phyloP scores from a whole-genome alignment of 805 yeast genomes.

The Monosporozyma solicola region DNA sequence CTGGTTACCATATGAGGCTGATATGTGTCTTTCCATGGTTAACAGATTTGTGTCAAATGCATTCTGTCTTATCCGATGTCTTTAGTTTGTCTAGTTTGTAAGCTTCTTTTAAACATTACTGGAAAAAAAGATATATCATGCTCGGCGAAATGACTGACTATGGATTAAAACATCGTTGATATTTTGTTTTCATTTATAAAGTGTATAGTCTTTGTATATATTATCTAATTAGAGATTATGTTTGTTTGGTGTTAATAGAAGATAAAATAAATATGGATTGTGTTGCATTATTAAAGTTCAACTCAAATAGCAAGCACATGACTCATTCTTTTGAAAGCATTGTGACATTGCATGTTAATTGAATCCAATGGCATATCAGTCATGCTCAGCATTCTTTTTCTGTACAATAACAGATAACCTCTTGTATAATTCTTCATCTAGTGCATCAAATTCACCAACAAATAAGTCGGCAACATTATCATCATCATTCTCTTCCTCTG shows the following conservation, averaged over 20 bases:
- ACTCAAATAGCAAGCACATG: neutral
- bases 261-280: neutral
- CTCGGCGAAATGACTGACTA: neutral
- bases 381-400: neutral
- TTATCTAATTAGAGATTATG: neutral
- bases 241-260: neutral
- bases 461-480: slow-evolving; percentile 19
- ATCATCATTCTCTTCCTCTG: slow-evolving; percentile 17
- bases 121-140: no score
- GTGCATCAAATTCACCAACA: slow-evolving; percentile 24
- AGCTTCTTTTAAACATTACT: neutral
- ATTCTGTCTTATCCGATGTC: neutral
- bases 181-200: neutral
- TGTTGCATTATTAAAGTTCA: neutral
- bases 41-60: neutral
- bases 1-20: no score
- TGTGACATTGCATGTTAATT: neutral
- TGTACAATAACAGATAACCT: slow-evolving; percentile 12
- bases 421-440: slow-evolving; percentile 26
- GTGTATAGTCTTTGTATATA: neutral
- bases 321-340: neutral
- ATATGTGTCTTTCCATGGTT: neutral
- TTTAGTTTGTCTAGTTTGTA: neutral
- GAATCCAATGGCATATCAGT: neutral
- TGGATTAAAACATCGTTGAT: neutral